phyloP scores from a whole-genome alignment of 164 flowering plant species.

The Umbilicus rupestris region DNA sequence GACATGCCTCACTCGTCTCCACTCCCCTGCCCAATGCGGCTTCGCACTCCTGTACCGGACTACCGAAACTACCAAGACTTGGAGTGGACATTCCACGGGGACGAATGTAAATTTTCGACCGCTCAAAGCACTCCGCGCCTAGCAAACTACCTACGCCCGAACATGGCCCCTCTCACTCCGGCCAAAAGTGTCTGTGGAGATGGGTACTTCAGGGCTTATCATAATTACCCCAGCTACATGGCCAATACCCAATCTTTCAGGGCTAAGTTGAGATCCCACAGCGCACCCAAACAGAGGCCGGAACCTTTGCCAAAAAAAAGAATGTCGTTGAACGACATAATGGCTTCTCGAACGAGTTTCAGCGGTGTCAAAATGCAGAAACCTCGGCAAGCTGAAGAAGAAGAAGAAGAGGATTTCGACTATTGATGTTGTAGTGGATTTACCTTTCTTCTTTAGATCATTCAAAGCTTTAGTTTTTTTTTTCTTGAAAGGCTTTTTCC shows the following conservation, averaged over 20 bases:
- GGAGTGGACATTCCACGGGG: slow-evolving; percentile 52
- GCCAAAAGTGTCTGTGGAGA: slow-evolving; percentile 63
- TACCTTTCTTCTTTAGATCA: too few species aligned
- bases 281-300: slow-evolving; percentile 84
- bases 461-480: too few species aligned
- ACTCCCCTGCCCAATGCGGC: slow-evolving; percentile 41
- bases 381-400: too few species aligned
- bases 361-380: slow-evolving; percentile 61
- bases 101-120: slow-evolving; percentile 58
- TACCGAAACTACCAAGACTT: slow-evolving; percentile 29
- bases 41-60: slow-evolving; percentile 42
- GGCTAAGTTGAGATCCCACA: slow-evolving; percentile 64
- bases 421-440: slow-evolving; percentile 12
- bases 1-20: slow-evolving; percentile 42
- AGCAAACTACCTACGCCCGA: slow-evolving; percentile 17
- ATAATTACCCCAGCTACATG: slow-evolving; percentile 65
- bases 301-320: slow-evolving; percentile 47
- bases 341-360: slow-evolving; percentile 58
- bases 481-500: too few species aligned
- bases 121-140: slow-evolving; percentile 80
- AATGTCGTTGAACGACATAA: slow-evolving; percentile 50
- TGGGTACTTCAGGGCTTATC: slow-evolving; percentile 28
- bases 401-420: slow-evolving; percentile 32
- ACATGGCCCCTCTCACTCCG: slow-evolving; percentile 39
- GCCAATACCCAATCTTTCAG: slow-evolving; percentile 59